Evolutionary conservation across 345 rosid species (phyloP).

Genomic region (Sonneratia alba): DNA sequence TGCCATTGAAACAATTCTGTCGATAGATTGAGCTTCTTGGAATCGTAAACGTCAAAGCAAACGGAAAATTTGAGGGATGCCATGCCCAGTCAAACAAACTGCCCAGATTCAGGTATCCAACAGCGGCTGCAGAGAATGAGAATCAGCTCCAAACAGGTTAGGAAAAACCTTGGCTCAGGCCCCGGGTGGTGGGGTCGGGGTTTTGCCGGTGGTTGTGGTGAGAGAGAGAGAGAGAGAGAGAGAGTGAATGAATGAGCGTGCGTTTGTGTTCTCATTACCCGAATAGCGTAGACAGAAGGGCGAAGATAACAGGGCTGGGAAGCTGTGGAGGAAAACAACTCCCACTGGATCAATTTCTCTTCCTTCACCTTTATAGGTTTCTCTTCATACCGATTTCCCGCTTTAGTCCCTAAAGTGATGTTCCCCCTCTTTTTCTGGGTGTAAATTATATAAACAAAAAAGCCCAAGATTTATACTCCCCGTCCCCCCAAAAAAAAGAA

Average conservation of each 20-base stretch:
- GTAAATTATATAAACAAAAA: too few relatives aligned
- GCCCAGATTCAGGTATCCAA: not conserved
- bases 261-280: too few relatives aligned
- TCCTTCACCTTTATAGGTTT: not conserved
- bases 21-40: slow-evolving; percentile 37
- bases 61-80: slow-evolving; percentile 41
- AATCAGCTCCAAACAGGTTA: not conserved
- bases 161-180: not conserved
- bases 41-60: slow-evolving; percentile 38
- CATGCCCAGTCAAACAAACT: slow-evolving; percentile 18
- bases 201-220: not conserved
- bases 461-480: too few relatives aligned
- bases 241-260: too few relatives aligned
- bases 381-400: not conserved
- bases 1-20: slow-evolving; percentile 25
- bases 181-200: too few relatives aligned
- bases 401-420: not conserved
- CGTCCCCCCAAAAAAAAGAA: too few relatives aligned
- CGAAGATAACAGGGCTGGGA: not conserved
- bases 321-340: slow-evolving; percentile 9
- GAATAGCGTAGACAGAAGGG: not conserved
- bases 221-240: not conserved
- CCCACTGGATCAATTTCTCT: not conserved
- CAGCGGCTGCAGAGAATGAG: not conserved
- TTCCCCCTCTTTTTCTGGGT: too few relatives aligned